A percentile compares a stretch with the other conserved stretches of the same genome.
phyloP scores from a whole-genome alignment of 2,329 filamentous ascomycete species.

The Alternaria arbusti region DNA sequence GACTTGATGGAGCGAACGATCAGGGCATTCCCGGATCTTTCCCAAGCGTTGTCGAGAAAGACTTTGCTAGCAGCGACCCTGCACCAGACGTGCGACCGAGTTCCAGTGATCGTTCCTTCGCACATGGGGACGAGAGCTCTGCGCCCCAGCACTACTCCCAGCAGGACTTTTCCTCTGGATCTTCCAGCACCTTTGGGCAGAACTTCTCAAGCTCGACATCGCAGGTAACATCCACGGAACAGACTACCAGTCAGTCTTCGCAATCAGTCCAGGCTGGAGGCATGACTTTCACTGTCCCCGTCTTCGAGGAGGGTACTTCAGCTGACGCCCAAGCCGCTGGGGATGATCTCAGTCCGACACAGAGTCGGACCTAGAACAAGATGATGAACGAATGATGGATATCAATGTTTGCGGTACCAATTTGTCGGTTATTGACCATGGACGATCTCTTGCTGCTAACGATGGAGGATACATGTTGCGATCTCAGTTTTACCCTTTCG shows the following conservation, averaged over 20 bases:
- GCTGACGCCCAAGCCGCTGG: not conserved
- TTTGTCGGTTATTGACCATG: not conserved
- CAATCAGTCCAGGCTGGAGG: conserved; percentile 16
- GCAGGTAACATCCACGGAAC: not conserved
- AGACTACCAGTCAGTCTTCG: not conserved
- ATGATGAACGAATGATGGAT: not conserved
- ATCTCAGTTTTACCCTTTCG: not conserved
- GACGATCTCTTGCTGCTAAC: not conserved
- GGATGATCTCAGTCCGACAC: conserved; percentile 20
- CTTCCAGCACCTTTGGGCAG: conserved; percentile 4
- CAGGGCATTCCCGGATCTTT: not conserved
- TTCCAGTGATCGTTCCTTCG: conserved; percentile 1
- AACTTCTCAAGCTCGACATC: conserved; percentile 6
- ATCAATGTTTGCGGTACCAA: not conserved
- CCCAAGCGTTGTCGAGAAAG: conserved; percentile 1
- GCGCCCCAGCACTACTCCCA: conserved; percentile 6
- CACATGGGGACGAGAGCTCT: not conserved
- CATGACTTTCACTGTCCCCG: conserved; percentile 25
- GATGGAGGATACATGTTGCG: not conserved
- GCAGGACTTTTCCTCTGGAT: conserved; percentile 5
- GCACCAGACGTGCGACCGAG: conserved; percentile 1
- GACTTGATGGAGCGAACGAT: not conserved
- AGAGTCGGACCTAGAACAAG: conserved; percentile 3
- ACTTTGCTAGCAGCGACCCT: conserved; percentile 7
- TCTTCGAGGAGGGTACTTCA: conserved; percentile 18